Conservation (phyloP, 805 yeast genomes). For the Candida bentonensis region DNA sequence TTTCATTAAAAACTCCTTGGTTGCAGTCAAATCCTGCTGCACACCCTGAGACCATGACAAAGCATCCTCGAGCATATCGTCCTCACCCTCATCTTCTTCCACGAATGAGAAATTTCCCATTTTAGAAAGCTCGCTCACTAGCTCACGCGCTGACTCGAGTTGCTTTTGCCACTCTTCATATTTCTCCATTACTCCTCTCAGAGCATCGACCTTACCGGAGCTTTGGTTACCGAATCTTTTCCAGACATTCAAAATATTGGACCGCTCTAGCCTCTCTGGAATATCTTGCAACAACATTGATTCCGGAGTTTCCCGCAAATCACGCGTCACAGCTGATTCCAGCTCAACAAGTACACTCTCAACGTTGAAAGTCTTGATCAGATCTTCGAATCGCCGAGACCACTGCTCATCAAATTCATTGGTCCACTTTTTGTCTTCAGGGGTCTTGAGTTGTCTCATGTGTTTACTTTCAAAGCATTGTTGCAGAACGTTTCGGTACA, state of each 20-base stretch:
- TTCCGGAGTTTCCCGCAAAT: not conserved
- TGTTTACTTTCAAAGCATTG: not conserved
- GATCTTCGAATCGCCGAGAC: not conserved
- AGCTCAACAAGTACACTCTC: not conserved
- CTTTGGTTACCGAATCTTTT: not conserved
- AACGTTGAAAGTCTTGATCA: not conserved
- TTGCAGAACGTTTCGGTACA: not conserved
- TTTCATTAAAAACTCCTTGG: not conserved
- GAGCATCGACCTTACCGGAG: not conserved
- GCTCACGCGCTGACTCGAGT: not conserved
- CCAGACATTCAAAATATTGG: not conserved
- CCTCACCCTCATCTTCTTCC: not conserved
- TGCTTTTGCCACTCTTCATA: not conserved
- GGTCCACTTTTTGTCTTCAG: not conserved
- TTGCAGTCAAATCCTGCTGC: not conserved
- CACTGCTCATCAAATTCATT: slow-evolving; percentile 1
- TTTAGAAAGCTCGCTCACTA: not conserved
- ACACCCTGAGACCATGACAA: not conserved
- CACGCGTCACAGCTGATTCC: not conserved
- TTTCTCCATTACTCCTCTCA: not conserved
- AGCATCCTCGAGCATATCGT: not conserved
- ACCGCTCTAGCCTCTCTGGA: not conserved
- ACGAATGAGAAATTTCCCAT: not conserved
- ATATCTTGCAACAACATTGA: not conserved
- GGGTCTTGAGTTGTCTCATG: not conserved